phyloP scores from a whole-genome alignment of 1,139 yeast species.

The Hyphopichia buzzinii region DNA sequence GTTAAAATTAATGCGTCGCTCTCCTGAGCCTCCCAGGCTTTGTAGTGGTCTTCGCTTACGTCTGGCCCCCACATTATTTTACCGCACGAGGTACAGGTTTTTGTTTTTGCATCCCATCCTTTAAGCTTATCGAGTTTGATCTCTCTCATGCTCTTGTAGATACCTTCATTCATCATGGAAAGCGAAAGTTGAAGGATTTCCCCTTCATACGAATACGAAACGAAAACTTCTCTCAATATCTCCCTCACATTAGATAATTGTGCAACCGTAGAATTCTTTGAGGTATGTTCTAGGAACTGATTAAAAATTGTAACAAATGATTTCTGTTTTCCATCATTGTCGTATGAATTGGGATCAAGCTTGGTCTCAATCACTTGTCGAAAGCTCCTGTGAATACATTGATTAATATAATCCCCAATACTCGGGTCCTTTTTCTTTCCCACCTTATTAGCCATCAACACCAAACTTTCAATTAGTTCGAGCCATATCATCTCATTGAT shows the following conservation, averaged over 20 bases:
- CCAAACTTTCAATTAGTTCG: slow-evolving; percentile 27
- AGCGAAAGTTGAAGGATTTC: slow-evolving; percentile 55
- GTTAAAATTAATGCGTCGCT: slow-evolving; percentile 10
- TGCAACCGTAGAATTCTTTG: slow-evolving; percentile 31
- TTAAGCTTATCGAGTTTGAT: slow-evolving; percentile 37
- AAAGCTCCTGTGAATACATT: slow-evolving; percentile 51
- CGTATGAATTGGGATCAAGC: slow-evolving; percentile 24
- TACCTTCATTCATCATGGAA: slow-evolving; percentile 52
- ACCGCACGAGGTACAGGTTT: slow-evolving; percentile 71
- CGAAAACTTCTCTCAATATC: slow-evolving; percentile 60
- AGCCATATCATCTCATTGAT: slow-evolving; percentile 42
- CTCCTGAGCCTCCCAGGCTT: slow-evolving; percentile 46
- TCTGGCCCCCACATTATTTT: slow-evolving; percentile 62
- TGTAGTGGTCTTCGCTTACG: slow-evolving; percentile 29
- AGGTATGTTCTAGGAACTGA: slow-evolving; percentile 41
- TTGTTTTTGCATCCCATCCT: slow-evolving; percentile 62
- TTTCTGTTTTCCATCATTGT: slow-evolving; percentile 18
- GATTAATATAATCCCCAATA: slow-evolving; percentile 11
- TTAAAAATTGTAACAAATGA: slow-evolving; percentile 53
- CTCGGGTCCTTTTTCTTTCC: slow-evolving; percentile 6
- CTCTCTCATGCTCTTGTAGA: slow-evolving; percentile 41
- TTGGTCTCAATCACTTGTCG: slow-evolving; percentile 45
- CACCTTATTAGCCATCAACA: slow-evolving; percentile 22
- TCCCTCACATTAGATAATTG: slow-evolving; percentile 58
- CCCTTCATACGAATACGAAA: slow-evolving; percentile 64